Conservation (phyloP, 352 stramenopile species). For the Phytopythium chamaehyphon region DNA sequence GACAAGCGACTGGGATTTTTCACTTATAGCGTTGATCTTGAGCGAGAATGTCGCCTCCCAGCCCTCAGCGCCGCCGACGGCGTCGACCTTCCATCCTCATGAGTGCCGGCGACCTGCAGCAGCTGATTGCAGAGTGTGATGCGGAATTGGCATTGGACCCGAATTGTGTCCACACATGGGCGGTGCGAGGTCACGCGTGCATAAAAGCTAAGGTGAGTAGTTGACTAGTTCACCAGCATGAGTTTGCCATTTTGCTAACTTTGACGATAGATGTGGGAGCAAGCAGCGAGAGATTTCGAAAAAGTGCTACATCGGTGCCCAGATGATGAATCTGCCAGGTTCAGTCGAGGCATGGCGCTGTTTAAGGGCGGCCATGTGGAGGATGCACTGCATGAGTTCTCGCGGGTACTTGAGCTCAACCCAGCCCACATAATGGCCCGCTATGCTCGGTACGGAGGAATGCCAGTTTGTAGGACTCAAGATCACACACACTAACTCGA, state of each 20-base stretch:
- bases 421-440: constrained; percentile 76
- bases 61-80: neutral
- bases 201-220: constrained; percentile 54
- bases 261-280: constrained; percentile 46
- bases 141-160: constrained; percentile 32
- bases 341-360: constrained; percentile 70
- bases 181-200: constrained; percentile 56
- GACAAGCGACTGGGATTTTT: neutral
- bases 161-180: constrained; percentile 51
- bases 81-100: constrained; percentile 14
- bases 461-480: too few species aligned
- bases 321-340: constrained; percentile 58
- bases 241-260: too few species aligned
- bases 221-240: too few species aligned
- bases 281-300: constrained; percentile 52
- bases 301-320: constrained; percentile 37
- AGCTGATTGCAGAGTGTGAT: constrained; percentile 56
- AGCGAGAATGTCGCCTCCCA: neutral
- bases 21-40: neutral
- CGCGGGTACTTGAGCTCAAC: constrained; percentile 54
- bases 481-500: too few species aligned
- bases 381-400: constrained; percentile 60
- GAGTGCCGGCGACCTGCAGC: constrained; percentile 43
- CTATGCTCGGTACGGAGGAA: constrained; percentile 36
- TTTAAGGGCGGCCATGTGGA: constrained; percentile 54